phyloP scores from a whole-genome alignment of 306 rosid species.

The Rosa persica region DNA sequence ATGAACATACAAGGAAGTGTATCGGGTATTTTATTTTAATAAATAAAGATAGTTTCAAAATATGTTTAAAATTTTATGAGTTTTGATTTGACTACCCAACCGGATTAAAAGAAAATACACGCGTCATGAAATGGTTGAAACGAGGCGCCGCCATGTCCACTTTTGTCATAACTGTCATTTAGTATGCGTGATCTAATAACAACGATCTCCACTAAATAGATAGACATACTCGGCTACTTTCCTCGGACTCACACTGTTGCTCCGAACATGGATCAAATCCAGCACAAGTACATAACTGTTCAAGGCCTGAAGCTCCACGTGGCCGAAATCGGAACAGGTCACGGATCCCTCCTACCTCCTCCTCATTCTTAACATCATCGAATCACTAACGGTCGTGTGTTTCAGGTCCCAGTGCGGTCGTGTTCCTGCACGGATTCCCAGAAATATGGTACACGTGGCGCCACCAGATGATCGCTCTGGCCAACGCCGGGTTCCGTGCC shows the following conservation, averaged over 20 bases:
- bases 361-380: background rate
- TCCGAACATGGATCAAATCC: conserved; percentile 46
- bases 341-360: background rate
- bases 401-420: conserved; percentile 59
- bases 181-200: too few species aligned
- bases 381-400: background rate
- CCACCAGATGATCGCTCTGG: conserved; percentile 72
- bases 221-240: background rate
- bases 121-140: too few species aligned
- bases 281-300: conserved; percentile 55
- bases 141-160: too few species aligned
- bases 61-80: too few species aligned
- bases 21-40: too few species aligned
- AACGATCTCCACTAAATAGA: too few species aligned
- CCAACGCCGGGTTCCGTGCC: conserved; percentile 66
- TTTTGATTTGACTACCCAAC: too few species aligned
- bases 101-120: too few species aligned
- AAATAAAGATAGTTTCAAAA: too few species aligned
- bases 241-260: background rate
- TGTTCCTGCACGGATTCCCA: conserved; percentile 78
- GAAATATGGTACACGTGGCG: conserved; percentile 98
- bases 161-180: too few species aligned
- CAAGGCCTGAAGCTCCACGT: conserved; percentile 58
- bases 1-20: too few species aligned
- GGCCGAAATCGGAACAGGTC: conserved; percentile 68